phyloP scores from a whole-genome alignment of 2,329 filamentous ascomycete genomes.

The Ceratocystis lukuohia region DNA sequence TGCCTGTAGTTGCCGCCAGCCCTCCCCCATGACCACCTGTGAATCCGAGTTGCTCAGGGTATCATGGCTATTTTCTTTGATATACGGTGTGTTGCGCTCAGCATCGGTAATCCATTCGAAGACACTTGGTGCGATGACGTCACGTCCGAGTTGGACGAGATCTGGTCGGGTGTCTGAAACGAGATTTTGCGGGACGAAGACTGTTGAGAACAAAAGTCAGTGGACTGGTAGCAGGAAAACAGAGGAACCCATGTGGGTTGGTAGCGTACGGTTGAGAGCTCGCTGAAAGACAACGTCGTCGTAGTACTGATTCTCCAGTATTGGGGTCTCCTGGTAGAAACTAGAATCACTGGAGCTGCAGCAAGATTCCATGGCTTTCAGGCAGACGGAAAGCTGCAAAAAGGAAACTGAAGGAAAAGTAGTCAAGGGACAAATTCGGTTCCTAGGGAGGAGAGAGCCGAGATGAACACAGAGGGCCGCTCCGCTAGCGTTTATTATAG shows the following conservation, averaged over 20 bases:
- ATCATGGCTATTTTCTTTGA: conserved; percentile 43
- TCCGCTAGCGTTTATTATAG: background rate
- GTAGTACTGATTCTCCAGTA: conserved; percentile 42
- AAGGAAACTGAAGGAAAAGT: background rate
- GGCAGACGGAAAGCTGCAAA: background rate
- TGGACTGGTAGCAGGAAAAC: background rate
- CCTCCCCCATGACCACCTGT: conserved; percentile 49
- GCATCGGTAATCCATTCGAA: conserved; percentile 48
- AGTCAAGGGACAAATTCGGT: background rate
- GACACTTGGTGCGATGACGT: conserved; percentile 41
- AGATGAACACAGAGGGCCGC: background rate
- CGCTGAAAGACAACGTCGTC: conserved; percentile 42
- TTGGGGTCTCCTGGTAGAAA: conserved; percentile 42
- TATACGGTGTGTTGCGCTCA: conserved; percentile 49
- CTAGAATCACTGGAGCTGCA: conserved; percentile 32
- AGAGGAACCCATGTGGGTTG: background rate
- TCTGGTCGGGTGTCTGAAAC: conserved; percentile 31
- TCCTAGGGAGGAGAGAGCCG: background rate
- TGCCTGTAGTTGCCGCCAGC: conserved; percentile 50
- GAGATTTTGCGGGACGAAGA: conserved; percentile 36
- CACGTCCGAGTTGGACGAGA: conserved; percentile 35
- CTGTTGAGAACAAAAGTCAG: conserved; percentile 24
- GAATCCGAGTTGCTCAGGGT: conserved; percentile 48
- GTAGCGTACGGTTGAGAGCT: conserved; percentile 35
- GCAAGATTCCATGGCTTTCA: background rate